Evolutionary conservation across 1,284 basidiomycete species (phyloP), one percentile per base, ranked within the genome.

Genomic region (Testicularia cyperi): DNA sequence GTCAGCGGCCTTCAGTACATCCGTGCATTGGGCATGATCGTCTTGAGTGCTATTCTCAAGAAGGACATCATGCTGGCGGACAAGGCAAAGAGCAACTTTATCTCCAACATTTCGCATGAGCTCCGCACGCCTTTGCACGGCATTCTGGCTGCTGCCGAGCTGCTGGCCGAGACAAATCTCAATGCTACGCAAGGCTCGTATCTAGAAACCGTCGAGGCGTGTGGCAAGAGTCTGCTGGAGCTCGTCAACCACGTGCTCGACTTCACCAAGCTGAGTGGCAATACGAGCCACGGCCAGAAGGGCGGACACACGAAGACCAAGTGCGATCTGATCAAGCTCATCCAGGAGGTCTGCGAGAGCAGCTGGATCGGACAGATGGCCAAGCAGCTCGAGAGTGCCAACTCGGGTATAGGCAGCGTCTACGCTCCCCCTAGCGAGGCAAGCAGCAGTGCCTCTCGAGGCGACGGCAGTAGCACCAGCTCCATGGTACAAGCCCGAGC

Each of bases 291-390:
- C 10, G 57, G 51, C 13, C 44, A 56, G 34, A 40, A 53, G 20
- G 41, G 42, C 13, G 30, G 24, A 9, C 43, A 57, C 24, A 43
- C 40, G 16, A 61, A 64, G 40, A 47, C 36, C 32, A 62, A 69
- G 41, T 68, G 68, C 44, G 87, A 96, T 77, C 78, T 96, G 52
- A 85, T 90, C 78, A 85, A 88, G 72, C 82, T 97, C 9, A 84
- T 95, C n/a, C 91, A 95, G 78, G 90, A 94, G 71, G 92, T 91
- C 1, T 87, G 92, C 21, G 92, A 96, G 70, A 90, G 91, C 19
- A 92, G 89, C 65, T 95, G 88, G 88, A 88, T 96, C 35, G 92
- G 92, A 6, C 86, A 91, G 72, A 85, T 88, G 33, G 91, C 91
- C 3, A 82, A 56, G 82, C 85, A 57, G 85, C 85, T 78, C 21